Base-by-base conservation (phyloP, 1,139 yeast species). In the Geotrichum australiense region DNA sequence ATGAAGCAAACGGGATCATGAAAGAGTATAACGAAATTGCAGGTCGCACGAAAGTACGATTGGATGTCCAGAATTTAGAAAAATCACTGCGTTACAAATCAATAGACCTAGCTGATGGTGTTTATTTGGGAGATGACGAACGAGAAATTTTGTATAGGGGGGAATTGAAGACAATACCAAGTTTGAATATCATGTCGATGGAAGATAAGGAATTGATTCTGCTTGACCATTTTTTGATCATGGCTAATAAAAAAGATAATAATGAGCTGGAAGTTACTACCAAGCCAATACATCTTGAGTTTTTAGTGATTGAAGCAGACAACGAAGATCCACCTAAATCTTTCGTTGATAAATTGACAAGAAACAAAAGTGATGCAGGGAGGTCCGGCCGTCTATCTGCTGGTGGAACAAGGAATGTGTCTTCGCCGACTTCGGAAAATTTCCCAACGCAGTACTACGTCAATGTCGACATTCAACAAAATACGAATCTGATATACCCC, bases 201-300 rank as follows among this genome's bases (percentile, higher is more conserved):
- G 35, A 38, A 12, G 29, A 14, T 20, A 18, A 30, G 11, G 36
- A 35, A 25, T 53, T 83, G 24, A 74, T 84, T 19, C 62, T 85
- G 29, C 64, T 86, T 41, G 95, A 86, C 56, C 83, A 86, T 54
- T 84, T 70, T 53, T 61, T 86, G 35, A 62, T 86, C 19, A 69
- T 86, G 5, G 50, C 54, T 5, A 49, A 58, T 4, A 63, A 62
- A 22, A 39, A 18, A 15, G 64, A 63, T 2, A 50, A 47, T 32
- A 53, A 54, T 35, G 62, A 62, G 3, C 57, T 59, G 35, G 57
- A 58, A 29, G 58, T 64, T 26, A 54, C 65, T 3, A 59, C 59
- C 21, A 51, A 55, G 45, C 70, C 71, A 8, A 65, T 68, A 35
- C 69, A 69, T 4, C 47, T 67, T 41, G 70, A 65, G 36, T 47